These are phyloP conservation scores for Cinchona pubescens DNA, from an alignment of 257 asterid genomes.

Conservation along the genomic window DNA sequence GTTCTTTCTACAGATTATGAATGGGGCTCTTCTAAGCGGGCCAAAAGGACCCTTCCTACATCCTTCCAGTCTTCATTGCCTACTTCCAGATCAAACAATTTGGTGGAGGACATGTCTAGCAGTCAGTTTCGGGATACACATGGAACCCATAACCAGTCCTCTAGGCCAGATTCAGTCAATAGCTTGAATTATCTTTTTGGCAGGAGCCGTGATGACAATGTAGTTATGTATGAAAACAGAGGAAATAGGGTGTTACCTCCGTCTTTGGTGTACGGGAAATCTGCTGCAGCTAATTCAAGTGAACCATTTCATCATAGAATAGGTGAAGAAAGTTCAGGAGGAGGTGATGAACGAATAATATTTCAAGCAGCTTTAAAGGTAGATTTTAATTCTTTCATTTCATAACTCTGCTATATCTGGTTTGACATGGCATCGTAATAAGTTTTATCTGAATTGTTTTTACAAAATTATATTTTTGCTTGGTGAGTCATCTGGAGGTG, in stretches of 20 bases:
- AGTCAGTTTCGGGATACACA: conserved; percentile 44
- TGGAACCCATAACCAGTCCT: conserved; percentile 37
- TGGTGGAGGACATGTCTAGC: conserved; percentile 47
- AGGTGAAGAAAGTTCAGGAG: conserved; percentile 69
- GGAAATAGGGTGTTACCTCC: conserved; percentile 63
- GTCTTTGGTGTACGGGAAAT: conserved; percentile 45
- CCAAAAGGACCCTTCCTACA: conserved; percentile 53
- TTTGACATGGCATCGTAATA: not conserved
- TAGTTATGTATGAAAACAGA: conserved; percentile 38
- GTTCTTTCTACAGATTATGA: conserved; percentile 29
- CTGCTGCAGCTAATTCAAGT: conserved; percentile 36
- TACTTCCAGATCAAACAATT: conserved; percentile 29
- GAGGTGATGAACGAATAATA: conserved; percentile 85
- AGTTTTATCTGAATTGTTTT: not conserved
- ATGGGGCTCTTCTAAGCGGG: conserved; percentile 30
- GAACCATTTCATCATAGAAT: conserved; percentile 48
- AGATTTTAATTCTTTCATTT: conserved; percentile 19
- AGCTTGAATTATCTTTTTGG: conserved; percentile 30
- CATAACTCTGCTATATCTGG: not conserved
- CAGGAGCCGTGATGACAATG: conserved; percentile 32
- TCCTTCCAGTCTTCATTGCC: conserved; percentile 41
- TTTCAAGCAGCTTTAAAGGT: conserved; percentile 97
- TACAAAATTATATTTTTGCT: not conserved
- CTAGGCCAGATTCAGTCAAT: conserved; percentile 42
- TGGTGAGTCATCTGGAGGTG: not conserved